A percentile compares a stretch with the other conserved stretches of the same genome.
Conservation (phyloP, 768 basidiomycete species). For the Pulveroboletus sp. region DNA sequence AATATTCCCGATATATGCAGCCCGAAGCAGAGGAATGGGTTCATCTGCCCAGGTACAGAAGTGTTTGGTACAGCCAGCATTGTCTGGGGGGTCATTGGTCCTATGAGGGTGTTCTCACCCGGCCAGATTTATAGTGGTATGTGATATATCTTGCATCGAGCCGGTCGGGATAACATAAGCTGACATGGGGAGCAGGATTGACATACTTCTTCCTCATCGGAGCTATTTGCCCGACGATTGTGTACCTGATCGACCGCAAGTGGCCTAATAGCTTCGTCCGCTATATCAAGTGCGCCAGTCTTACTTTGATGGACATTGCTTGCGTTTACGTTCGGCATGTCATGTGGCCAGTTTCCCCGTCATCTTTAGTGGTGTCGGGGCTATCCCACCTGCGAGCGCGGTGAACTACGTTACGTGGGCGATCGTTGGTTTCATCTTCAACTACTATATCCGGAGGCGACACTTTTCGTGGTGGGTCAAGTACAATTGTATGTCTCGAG, state of each 20-base stretch:
- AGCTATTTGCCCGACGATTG: conserved; percentile 53
- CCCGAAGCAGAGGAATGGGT: conserved; percentile 40
- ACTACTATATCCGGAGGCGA: conserved; percentile 55
- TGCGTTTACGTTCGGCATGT: not conserved
- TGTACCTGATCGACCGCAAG: conserved; percentile 51
- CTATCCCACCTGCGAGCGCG: conserved; percentile 65
- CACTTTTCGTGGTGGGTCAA: conserved; percentile 73
- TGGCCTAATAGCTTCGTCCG: conserved; percentile 63
- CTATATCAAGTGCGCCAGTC: conserved; percentile 56
- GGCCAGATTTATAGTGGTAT: conserved; percentile 58
- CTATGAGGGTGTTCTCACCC: conserved; percentile 62
- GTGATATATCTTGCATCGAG: not conserved
- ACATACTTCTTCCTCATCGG: conserved; percentile 80
- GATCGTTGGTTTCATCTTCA: conserved; percentile 64
- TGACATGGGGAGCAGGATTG: conserved; percentile 33
- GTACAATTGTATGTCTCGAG: conserved; percentile 36
- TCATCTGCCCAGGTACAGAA: conserved; percentile 67
- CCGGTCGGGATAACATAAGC: not conserved
- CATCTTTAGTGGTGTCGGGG: conserved; percentile 54
- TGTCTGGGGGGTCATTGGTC: conserved; percentile 83
- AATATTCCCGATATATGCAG: conserved; percentile 37
- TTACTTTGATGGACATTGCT: not conserved
- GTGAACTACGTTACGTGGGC: conserved; percentile 69
- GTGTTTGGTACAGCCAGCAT: conserved; percentile 81
- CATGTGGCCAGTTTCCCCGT: conserved; percentile 37